Base-by-base conservation (phyloP, 2,329 filamentous ascomycete species). In the Leptodontidium sp. region DNA sequence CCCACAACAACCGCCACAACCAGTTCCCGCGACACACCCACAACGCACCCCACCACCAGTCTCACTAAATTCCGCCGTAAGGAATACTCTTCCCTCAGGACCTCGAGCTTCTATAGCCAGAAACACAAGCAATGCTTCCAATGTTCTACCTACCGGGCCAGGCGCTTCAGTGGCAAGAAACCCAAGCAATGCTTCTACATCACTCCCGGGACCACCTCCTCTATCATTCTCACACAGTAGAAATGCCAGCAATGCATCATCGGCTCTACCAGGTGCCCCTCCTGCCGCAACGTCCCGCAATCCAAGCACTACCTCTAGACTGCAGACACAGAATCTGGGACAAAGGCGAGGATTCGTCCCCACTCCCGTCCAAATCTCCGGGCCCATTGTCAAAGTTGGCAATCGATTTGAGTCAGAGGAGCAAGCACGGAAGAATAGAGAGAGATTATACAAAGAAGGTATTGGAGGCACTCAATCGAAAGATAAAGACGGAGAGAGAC, bases 391-490 rank as follows among this genome's bases (percentile, higher is more conserved):
- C 6, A 32, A 32, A 32, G 29, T 32, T 6, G 29, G 29, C 29
- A 32, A 32, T 32, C 29, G 29, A 32, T 32, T 32, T 32, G 29
- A 32, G 29, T 32, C 29, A 32, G 29, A 32, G 29, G 29, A 3
- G 29, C 29, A 32, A 32, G 29, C 29, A 32, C 29, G 29, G 29
- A 32, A 32, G 29, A 32, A 32, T 6, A 66, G 65, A 61, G 67
- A 70, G 15, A 40, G 66, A 15, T 38, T 68, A 29, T 68, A 57
- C 49, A 61, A 32, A 29, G 35, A 65, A 47, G 62, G 62, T 1
- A 12, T 62, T 11, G 43, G 58, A 24, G 66, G 61, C 8, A 61
- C 26, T 6, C 29, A 6, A 3, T 32, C 29, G 4, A 32, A 3
- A 32, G 29, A 32, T 32, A 32, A 32, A 32, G 29, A 32, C 6